These are phyloP conservation scores for Parietaria judaica DNA, from an alignment of 306 rosid species.

Conservation along the genomic window DNA sequence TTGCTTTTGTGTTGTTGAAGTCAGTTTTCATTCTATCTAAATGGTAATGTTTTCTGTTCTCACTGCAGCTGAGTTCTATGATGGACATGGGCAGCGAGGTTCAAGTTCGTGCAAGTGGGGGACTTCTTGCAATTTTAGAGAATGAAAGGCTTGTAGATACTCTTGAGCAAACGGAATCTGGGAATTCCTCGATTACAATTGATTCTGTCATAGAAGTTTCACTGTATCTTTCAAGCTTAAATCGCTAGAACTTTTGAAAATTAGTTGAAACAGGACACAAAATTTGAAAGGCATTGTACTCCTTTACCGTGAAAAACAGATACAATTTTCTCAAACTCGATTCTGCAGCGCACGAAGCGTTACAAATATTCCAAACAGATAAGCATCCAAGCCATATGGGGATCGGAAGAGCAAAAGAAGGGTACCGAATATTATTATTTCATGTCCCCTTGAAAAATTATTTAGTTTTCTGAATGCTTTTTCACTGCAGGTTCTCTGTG, in stretches of 20 bases:
- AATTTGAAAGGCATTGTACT: slow-evolving; percentile 15
- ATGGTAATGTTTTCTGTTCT: slow-evolving; percentile 8
- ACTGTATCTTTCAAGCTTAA: slow-evolving; percentile 50
- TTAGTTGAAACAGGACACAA: slow-evolving; percentile 10
- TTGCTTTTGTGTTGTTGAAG: neutral
- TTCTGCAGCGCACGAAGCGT: slow-evolving; percentile 82
- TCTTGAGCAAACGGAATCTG: slow-evolving; percentile 68
- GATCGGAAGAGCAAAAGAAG: slow-evolving; percentile 97
- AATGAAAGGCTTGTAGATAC: slow-evolving; percentile 81
- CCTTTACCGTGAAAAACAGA: slow-evolving; percentile 56
- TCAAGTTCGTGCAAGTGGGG: slow-evolving; percentile 95
- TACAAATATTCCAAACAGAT: slow-evolving; percentile 95
- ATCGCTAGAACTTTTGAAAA: slow-evolving; percentile 14
- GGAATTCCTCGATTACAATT: slow-evolving; percentile 66
- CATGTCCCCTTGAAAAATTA: slow-evolving; percentile 12
- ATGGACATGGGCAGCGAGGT: slow-evolving; percentile 93
- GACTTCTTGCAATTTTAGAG: slow-evolving; percentile 95
- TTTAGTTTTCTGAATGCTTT: slow-evolving; percentile 18
- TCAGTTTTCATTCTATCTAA: slow-evolving; percentile 3
- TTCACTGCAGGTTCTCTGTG: slow-evolving; percentile 72
- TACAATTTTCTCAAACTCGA: slow-evolving; percentile 88
- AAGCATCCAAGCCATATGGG: slow-evolving; percentile 99
- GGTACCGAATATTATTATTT: slow-evolving; percentile 40
- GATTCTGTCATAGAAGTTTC: slow-evolving; percentile 77
- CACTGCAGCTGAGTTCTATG: slow-evolving; percentile 80